Conservation (phyloP, 768 basidiomycete species). For the Termitomyces sp. region DNA sequence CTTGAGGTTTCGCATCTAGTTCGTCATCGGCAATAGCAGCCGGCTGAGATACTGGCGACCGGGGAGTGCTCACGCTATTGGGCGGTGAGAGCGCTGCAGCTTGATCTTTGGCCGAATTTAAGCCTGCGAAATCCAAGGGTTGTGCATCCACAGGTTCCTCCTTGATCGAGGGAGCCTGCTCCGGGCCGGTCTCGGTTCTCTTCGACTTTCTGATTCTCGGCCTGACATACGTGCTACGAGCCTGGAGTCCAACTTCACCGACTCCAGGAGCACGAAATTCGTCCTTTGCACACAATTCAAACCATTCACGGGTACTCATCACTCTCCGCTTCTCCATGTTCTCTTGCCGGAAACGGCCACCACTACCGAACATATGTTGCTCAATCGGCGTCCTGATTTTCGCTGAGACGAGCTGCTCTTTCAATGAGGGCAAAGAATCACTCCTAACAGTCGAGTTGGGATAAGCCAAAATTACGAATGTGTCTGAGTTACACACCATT, state of each 20-base stretch:
- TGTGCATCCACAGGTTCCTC: slow-evolving; percentile 39
- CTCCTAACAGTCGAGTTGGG: slow-evolving; percentile 39
- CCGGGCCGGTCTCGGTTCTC: slow-evolving; percentile 38
- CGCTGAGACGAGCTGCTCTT: slow-evolving; percentile 63
- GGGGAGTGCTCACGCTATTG: slow-evolving; percentile 29
- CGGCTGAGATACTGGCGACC: slow-evolving; percentile 21
- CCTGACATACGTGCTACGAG: slow-evolving; percentile 28
- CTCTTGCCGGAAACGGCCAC: slow-evolving; percentile 84
- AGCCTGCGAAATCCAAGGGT: slow-evolving; percentile 17
- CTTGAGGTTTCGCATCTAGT: slow-evolving; percentile 20
- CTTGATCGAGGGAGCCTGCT: slow-evolving; percentile 33
- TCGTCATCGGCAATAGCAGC: slow-evolving; percentile 6
- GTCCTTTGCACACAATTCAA: slow-evolving; percentile 65
- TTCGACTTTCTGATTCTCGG: slow-evolving; percentile 33
- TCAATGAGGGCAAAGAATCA: slow-evolving; percentile 64
- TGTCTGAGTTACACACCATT: slow-evolving; percentile 54
- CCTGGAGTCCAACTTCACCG: slow-evolving; percentile 57
- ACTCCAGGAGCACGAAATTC: slow-evolving; percentile 73
- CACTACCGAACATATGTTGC: slow-evolving; percentile 84
- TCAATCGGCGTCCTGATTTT: slow-evolving; percentile 90
- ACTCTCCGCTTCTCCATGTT: slow-evolving; percentile 84
- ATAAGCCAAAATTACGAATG: not conserved
- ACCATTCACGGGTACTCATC: slow-evolving; percentile 88
- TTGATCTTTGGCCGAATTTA: slow-evolving; percentile 15
- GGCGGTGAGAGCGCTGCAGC: slow-evolving; percentile 35